Conservation (phyloP, 2,329 filamentous ascomycete species). For the Aspergillus japonicus region DNA sequence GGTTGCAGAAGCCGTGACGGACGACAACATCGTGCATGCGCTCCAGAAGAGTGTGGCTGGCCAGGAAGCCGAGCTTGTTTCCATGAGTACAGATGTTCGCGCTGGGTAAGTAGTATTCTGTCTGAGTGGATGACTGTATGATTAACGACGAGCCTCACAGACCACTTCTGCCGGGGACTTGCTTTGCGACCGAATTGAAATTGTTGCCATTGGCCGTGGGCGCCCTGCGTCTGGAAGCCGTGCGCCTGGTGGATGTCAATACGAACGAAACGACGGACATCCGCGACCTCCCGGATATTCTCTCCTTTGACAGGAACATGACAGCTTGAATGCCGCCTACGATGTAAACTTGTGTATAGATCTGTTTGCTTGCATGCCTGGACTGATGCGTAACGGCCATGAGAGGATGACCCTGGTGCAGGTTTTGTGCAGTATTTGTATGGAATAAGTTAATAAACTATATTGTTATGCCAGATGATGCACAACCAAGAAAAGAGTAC, state of each 20-base stretch:
- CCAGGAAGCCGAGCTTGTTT: constrained; percentile 54
- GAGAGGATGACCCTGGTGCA: not conserved
- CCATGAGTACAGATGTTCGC: constrained; percentile 57
- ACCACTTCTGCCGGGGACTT: constrained; percentile 54
- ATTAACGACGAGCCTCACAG: constrained; percentile 30
- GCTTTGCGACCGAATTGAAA: constrained; percentile 56
- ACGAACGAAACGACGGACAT: constrained; percentile 58
- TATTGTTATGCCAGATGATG: not conserved
- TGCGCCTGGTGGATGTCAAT: constrained; percentile 56
- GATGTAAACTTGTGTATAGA: constrained; percentile 1
- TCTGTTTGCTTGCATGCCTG: not conserved
- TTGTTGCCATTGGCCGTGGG: constrained; percentile 54
- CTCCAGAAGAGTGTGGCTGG: constrained; percentile 52
- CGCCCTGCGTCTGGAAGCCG: constrained; percentile 52
- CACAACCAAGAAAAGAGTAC: not conserved
- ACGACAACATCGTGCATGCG: constrained; percentile 57
- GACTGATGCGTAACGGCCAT: not conserved
- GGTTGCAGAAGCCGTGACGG: constrained; percentile 54
- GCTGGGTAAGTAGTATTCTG: constrained; percentile 50
- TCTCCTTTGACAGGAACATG: constrained; percentile 37
- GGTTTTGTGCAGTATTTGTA: not conserved
- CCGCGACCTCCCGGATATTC: constrained; percentile 56
- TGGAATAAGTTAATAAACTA: not conserved
- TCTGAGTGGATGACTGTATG: constrained; percentile 4
- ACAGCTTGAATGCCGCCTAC: constrained; percentile 3